Base-by-base conservation (phyloP, 2,329 filamentous ascomycete species). In the Claviceps capensis region DNA sequence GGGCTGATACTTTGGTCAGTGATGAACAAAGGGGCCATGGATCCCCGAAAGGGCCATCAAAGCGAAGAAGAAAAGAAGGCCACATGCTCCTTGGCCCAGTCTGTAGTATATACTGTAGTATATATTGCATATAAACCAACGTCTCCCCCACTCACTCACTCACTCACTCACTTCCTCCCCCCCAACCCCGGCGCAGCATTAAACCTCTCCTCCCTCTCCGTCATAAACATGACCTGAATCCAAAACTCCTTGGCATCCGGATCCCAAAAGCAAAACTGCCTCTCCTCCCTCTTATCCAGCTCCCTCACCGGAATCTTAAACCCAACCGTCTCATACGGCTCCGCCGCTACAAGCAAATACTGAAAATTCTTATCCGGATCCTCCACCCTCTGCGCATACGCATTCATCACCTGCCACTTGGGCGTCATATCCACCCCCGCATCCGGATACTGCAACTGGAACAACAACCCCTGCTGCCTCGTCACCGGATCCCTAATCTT, bases 211-310 rank as follows among this genome's bases (percentile, higher is more conserved):
- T 97, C 93, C 57, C 93, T 82, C 75, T 98, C 93, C 41, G 93
- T 97, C 79, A 96, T 93, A 72, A 97, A 98, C 75, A 97, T 86
- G 58, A 98, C 79, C 74, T 97, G 93, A 42, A 96, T 80, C 88
- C 89, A 97, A 65, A 94, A 98, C 73, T 97, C 91, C 75, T 94
- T 95, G 57, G 85, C 82, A 67, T 98, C 93, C 55, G 85, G 83
- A 69, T 98, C 93, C 75, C 90, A 98, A 83, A 90, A 97, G 51
- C 81, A 85, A 78, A 91, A 98, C 69, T 90, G 93, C 62, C 84
- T 79, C 53, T 87, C 90, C 59, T 94, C 89, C 23, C 86, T 78
- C 61, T 89, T 81, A 71, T 98, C 93, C 54, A 98, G 82, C 74
- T 97, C 93, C 54, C 88, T 77, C 5, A 90, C 88, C 67, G 95